A percentile compares a stretch with the other conserved stretches of the same genome.
Evolutionary conservation across 2,329 filamentous ascomycete species (phyloP).

Genomic region (Aspergillus sp.): DNA sequence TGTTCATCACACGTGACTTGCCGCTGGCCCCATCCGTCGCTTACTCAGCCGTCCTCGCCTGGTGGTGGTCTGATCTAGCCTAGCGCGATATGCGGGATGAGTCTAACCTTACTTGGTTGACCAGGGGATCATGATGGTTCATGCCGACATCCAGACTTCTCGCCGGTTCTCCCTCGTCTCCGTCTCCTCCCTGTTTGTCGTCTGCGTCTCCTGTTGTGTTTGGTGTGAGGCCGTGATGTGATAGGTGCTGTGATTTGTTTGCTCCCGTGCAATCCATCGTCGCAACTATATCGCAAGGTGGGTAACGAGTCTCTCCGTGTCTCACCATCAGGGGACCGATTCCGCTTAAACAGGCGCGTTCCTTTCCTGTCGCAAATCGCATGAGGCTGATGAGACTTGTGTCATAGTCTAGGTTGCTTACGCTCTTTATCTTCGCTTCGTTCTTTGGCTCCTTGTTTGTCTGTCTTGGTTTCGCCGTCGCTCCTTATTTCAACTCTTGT

Average conservation of each 20-base stretch:
- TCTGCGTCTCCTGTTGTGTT: conserved; percentile 3
- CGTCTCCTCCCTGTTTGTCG: background rate
- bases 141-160: background rate
- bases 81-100: background rate
- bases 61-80: conserved; percentile 2
- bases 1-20: conserved; percentile 32
- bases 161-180: background rate
- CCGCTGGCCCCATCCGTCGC: conserved; percentile 15
- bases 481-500: conserved; percentile 11
- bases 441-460: background rate
- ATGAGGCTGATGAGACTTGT: background rate
- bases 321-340: background rate
- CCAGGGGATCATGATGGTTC: background rate
- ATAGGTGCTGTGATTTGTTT: background rate
- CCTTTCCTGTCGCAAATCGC: too few relatives aligned
- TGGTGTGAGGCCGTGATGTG: conserved; percentile 5
- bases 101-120: background rate
- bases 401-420: conserved; percentile 13
- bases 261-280: background rate
- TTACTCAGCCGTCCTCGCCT: conserved; percentile 18
- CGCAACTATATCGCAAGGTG: conserved; percentile 12
- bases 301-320: conserved; percentile 5
- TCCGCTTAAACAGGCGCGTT: background rate
- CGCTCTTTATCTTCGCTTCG: conserved; percentile 16
- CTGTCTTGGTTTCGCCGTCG: conserved; percentile 10